Evolutionary conservation across 176 grass and related monocot genomes (phyloP).

Genomic region (Rhipidocladum racemiflorum): DNA sequence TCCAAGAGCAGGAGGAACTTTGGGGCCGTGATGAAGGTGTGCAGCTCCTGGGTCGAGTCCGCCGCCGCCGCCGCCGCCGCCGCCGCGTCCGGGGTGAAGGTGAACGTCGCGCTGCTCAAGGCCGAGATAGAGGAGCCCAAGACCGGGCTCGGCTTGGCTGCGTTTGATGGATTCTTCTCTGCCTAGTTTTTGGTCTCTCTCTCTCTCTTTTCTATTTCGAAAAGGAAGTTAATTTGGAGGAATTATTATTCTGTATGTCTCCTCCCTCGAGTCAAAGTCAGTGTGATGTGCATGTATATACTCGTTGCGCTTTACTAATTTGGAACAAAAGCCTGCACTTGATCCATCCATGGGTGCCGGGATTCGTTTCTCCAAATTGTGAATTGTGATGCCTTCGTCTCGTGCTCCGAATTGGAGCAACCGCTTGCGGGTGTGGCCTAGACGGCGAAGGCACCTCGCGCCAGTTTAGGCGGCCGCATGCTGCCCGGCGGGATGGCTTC

Average conservation of each 20-base stretch:
- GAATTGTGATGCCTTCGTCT: background rate
- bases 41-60: slow-evolving; percentile 44
- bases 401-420: too few species aligned
- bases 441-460: too few species aligned
- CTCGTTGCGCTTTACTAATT: background rate
- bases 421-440: too few species aligned
- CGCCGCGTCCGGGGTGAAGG: slow-evolving; percentile 34
- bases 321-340: background rate
- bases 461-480: background rate
- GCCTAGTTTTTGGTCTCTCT: slow-evolving; percentile 14
- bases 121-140: slow-evolving; percentile 43
- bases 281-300: background rate
- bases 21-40: slow-evolving; percentile 33
- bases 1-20: slow-evolving; percentile 33
- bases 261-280: background rate
- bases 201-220: background rate
- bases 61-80: background rate
- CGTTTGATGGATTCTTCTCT: slow-evolving; percentile 63
- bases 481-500: too few species aligned
- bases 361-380: background rate
- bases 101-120: slow-evolving; percentile 34
- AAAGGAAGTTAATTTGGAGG: background rate
- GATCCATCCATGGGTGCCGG: background rate
- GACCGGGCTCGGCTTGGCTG: slow-evolving; percentile 27
- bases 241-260: background rate